Evolutionary conservation across 192 early-diverging fungal genomes (phyloP), one percentile per base, ranked within the genome.

Genomic region (Gamsiella multidivaricata): DNA sequence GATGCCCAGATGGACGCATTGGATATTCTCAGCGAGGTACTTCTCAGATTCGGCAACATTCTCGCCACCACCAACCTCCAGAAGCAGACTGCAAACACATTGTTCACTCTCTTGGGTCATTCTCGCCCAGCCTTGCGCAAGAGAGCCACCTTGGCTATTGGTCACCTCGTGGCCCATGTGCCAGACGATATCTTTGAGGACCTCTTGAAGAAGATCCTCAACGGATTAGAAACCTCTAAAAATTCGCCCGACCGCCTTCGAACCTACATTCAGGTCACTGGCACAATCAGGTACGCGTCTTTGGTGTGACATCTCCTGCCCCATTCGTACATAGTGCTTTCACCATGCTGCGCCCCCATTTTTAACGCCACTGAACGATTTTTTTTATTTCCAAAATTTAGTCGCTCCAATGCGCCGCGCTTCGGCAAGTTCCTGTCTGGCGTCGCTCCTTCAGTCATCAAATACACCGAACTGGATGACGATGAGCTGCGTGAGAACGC

Each of bases 401-500:
- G 94, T 72, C 94, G 94, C 4, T 89, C 83, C 42, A 93, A 88
- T 61, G 79, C 93, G 17, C 82, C 83, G 8, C 83, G 91, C 43
- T 67, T 94, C 31, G 92, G 88, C 10, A 85, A 88, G 28, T 83
- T 93, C 82, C 68, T 96, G 6, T 59, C 85, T 3, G 57, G 79
- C 15, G 68, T 92, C 32, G 56, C 94, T 2, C 88, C 92, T 11
- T 83, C 86, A n/a, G 80, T 93, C 26, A 80, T 88, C 18, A 57
- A 84, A 20, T 90, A 89, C 75, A 75, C 84, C 23, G 62, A 81
- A 14, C 65, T 86, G 25, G 88, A 92, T 33, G 90, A 94, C 36
- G 87, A 96, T 70, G 95, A 96, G 62, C 72, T 94, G 51, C 87
- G 93, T 9, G 95, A 96, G 70, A 86, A 87, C 32, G 93, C 92